Base-by-base conservation (phyloP, 1,139 yeast species). In the Magnusiomyces sp. region DNA sequence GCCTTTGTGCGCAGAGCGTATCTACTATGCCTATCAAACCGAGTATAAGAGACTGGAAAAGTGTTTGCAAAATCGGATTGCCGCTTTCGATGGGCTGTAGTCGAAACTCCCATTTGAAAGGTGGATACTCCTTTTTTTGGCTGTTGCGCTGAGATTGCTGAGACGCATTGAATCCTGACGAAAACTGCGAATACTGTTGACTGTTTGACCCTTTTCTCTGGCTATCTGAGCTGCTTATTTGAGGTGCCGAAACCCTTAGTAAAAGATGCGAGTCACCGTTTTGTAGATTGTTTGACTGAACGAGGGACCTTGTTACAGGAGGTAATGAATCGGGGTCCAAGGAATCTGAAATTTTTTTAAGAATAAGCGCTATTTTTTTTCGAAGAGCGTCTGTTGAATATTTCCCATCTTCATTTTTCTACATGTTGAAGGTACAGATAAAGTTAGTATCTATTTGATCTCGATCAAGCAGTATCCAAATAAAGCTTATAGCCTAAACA, bases 11-110 rank as follows among this genome's bases (percentile, higher is more conserved):
- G 17, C 34, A 41, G 16, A 45, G 45, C 2, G 51, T 36, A 20
- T 49, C 51, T 5, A 49, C 40, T 14, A 49, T 36, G 3, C 51
- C 51, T n/a, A 41, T 19, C 4, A 49, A 43, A 11, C 51, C 51
- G 11, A 45, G 40, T 10, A 45, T 38, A n/a, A 49, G 42, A 5
- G 51, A 45, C 14, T 43, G 48, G 17, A 49, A 40, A 9, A 36
- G 46, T 16, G 42, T 17, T 14, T 20, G 14, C 5, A 27, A 40
- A 29, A 38, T 16, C 5, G 43, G 48, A 40, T 45, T 40, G 27
- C 17, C 13, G 20, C 32, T 9, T 17, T 11, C 7, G 37, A 49
- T 32, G 11, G 23, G 40, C 1, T 33, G 20, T 5, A 45, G 34
- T 11, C 11, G 2, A 29, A 49, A 49, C 11, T 27, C 34, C 51